phyloP scores from a whole-genome alignment of 2,329 filamentous ascomycete genomes.

The Gremmenia infestans region DNA sequence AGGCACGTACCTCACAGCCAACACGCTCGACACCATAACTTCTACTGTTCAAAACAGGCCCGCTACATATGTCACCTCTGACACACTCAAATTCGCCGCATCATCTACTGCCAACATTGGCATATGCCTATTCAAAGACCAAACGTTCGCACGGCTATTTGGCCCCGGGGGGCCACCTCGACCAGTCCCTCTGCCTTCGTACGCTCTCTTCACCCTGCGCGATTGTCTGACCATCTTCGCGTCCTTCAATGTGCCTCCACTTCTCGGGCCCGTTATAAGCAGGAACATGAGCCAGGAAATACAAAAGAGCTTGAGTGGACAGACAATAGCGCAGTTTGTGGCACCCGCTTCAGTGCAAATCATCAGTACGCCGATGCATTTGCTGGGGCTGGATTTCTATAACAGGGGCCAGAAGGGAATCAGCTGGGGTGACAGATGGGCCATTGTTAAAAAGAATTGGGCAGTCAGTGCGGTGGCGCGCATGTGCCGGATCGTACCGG shows the following conservation, averaged over 20 bases:
- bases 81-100: constrained; percentile 73
- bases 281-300: constrained; percentile 49
- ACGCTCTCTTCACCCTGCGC: constrained; percentile 72
- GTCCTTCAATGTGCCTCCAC: constrained; percentile 80
- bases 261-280: constrained; percentile 67
- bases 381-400: constrained; percentile 82
- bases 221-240: constrained; percentile 90
- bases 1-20: constrained; percentile 85
- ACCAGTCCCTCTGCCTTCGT: constrained; percentile 64
- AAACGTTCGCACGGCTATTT: constrained; percentile 78
- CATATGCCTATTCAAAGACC: constrained; percentile 86
- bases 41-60: constrained; percentile 57
- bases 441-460: constrained; percentile 70
- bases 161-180: constrained; percentile 53
- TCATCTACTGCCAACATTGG: constrained; percentile 79
- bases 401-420: constrained; percentile 53
- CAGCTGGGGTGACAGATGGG: constrained; percentile 55
- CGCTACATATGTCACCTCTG: constrained; percentile 62
- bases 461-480: constrained; percentile 66
- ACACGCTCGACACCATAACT: constrained; percentile 73
- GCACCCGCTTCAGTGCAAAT: constrained; percentile 77
- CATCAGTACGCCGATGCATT: constrained; percentile 74
- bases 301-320: constrained; percentile 45
- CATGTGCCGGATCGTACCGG: constrained; percentile 80
- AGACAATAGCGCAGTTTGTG: constrained; percentile 69